These are phyloP conservation scores for Murraya koenigii DNA, from an alignment of 345 rosid species.

Conservation along the genomic window DNA sequence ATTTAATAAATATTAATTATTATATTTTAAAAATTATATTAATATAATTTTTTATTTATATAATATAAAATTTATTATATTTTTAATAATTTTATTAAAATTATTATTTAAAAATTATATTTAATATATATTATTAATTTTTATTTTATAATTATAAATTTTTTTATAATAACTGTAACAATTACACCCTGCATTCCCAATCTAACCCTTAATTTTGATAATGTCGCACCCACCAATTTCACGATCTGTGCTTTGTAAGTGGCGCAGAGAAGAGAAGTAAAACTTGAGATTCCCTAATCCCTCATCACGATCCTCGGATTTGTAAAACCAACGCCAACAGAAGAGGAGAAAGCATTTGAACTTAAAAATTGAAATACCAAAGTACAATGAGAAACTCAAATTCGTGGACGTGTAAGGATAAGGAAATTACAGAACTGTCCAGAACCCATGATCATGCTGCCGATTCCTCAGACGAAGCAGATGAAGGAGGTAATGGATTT, in stretches of 20 bases:
- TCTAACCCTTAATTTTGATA: neutral
- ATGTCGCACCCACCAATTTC: neutral
- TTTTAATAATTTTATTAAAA: no score
- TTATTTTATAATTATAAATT: no score
- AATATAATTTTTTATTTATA: no score
- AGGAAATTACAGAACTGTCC: slow-evolving; percentile 30
- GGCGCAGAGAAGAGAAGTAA: neutral
- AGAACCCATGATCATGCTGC: slow-evolving; percentile 14
- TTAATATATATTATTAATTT: no score
- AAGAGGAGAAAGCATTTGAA: neutral
- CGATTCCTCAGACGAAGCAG: slow-evolving; percentile 30
- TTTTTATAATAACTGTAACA: no score
- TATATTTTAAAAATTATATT: no score
- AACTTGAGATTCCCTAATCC: neutral
- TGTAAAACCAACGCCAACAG: neutral
- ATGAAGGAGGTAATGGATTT: slow-evolving; percentile 10
- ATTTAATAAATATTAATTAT: no score
- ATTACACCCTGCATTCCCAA: no score
- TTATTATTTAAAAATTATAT: no score
- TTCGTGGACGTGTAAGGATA: slow-evolving; percentile 37
- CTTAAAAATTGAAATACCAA: neutral
- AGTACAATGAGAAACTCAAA: slow-evolving; percentile 15
- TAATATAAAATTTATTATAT: no score
- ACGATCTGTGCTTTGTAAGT: no score
- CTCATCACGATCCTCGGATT: neutral